Conservation (phyloP, 176 grass and related monocot species). For the Carex pumila region DNA sequence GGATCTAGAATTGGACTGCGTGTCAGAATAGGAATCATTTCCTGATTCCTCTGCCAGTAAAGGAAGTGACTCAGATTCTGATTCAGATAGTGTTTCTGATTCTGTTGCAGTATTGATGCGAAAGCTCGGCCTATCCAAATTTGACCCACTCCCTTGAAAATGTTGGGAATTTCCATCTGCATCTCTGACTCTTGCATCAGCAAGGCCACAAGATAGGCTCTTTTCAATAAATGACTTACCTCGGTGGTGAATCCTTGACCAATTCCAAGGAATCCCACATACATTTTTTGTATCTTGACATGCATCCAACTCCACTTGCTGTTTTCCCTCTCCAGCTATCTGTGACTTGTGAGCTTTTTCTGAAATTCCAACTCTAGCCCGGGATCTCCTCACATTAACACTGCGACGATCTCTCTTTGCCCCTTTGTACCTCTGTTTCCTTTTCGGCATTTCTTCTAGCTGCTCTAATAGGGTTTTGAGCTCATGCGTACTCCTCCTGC, state of each 20-base stretch:
- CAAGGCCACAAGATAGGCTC: constrained; percentile 79
- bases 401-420: constrained; percentile 19
- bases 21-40: constrained; percentile 50
- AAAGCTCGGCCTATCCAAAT: constrained; percentile 44
- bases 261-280: constrained; percentile 96
- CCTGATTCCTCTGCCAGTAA: constrained; percentile 55
- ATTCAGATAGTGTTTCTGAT: constrained; percentile 40
- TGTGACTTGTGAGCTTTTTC: constrained; percentile 32
- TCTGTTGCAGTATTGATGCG: constrained; percentile 34
- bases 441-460: constrained; percentile 36
- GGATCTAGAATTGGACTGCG: constrained; percentile 34
- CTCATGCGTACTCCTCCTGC: constrained; percentile 11
- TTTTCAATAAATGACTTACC: constrained; percentile 86
- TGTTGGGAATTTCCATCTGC: constrained; percentile 42
- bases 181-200: constrained; percentile 50
- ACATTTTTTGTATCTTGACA: constrained; percentile 46
- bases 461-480: constrained; percentile 68
- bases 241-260: constrained; percentile 91
- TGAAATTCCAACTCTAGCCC: constrained; percentile 57
- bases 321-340: constrained; percentile 6
- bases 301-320: constrained; percentile 33
- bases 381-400: constrained; percentile 37
- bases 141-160: constrained; percentile 34
- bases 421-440: constrained; percentile 20
- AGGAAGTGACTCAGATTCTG: constrained; percentile 67